phyloP scores from a whole-genome alignment of 257 asterid species.

The Nicotiana obtusifolia region DNA sequence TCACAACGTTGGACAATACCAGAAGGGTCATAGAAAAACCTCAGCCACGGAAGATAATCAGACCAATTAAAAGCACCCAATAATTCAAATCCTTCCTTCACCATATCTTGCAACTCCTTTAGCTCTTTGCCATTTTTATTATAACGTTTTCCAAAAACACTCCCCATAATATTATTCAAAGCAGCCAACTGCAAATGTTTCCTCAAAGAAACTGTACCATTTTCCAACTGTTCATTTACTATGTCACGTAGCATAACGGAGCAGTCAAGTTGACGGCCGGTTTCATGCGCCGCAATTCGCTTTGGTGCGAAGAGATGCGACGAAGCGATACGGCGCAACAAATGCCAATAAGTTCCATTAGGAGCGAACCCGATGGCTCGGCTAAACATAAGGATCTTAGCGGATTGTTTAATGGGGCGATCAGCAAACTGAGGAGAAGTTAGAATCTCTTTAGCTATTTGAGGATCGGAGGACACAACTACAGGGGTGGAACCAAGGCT shows the following conservation, averaged over 20 bases:
- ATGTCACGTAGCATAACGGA: conserved; percentile 33
- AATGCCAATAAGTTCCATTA: conserved; percentile 45
- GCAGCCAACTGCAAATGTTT: conserved; percentile 45
- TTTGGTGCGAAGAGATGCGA: conserved; percentile 45
- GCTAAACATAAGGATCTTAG: conserved; percentile 51
- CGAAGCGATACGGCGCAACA: conserved; percentile 42
- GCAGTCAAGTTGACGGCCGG: conserved; percentile 36
- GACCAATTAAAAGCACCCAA: conserved; percentile 56
- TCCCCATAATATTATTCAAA: conserved; percentile 38
- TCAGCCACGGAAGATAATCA: conserved; percentile 52
- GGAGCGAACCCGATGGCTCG: conserved; percentile 72
- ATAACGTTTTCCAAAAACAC: conserved; percentile 44
- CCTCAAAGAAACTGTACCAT: conserved; percentile 33
- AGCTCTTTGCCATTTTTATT: conserved; percentile 16
- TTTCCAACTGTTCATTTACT: conserved; percentile 23
- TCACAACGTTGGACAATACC: conserved; percentile 33
- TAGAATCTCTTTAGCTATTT: conserved; percentile 43
- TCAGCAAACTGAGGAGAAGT: conserved; percentile 47
- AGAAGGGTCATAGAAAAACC: conserved; percentile 36
- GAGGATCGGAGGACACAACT: conserved; percentile 41
- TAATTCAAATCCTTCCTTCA: conserved; percentile 51
- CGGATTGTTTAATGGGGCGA: conserved; percentile 56
- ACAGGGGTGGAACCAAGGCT: conserved; percentile 49
- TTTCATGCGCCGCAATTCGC: conserved; percentile 41
- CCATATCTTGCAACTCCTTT: conserved; percentile 35